phyloP scores from a whole-genome alignment of 352 stramenopile species.

The Phytophthora idaei region DNA sequence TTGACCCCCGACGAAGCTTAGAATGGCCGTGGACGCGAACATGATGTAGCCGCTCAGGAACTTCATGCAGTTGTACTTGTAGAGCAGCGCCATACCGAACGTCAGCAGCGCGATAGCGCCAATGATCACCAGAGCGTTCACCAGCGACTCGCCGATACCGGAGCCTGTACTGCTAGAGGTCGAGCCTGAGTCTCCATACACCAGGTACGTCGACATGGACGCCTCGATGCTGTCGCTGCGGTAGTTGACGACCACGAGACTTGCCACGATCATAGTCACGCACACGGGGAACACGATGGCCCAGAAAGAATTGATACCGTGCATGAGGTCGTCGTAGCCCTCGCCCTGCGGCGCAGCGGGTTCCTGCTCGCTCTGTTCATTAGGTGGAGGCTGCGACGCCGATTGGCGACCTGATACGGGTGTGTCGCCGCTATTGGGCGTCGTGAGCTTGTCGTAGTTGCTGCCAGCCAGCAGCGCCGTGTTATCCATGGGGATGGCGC shows the following conservation, averaged over 20 bases:
- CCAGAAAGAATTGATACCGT: slow-evolving; percentile 90
- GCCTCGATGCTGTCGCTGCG: slow-evolving; percentile 73
- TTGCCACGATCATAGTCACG: slow-evolving; percentile 83
- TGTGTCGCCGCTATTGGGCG: slow-evolving; percentile 46
- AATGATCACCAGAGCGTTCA: slow-evolving; percentile 92
- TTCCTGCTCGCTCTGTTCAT: slow-evolving; percentile 11
- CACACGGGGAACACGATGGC: slow-evolving; percentile 83
- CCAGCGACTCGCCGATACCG: slow-evolving; percentile 68
- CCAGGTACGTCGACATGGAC: slow-evolving; percentile 85
- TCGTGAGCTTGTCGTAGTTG: slow-evolving; percentile 71
- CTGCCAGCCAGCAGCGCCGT: slow-evolving; percentile 35
- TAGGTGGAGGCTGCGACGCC: slow-evolving; percentile 9
- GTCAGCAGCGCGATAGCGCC: slow-evolving; percentile 82
- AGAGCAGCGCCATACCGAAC: slow-evolving; percentile 90
- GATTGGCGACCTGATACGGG: slow-evolving; percentile 16
- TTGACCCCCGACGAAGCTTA: slow-evolving; percentile 88
- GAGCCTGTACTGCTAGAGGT: slow-evolving; percentile 19
- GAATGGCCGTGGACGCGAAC: slow-evolving; percentile 85
- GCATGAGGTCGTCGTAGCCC: slow-evolving; percentile 75
- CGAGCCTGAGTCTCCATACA: slow-evolving; percentile 72
- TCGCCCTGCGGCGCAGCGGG: slow-evolving; percentile 27
- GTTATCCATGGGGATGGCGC: slow-evolving; percentile 44
- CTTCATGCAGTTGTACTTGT: slow-evolving; percentile 90
- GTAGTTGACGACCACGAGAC: slow-evolving; percentile 87
- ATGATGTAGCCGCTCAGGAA: slow-evolving; percentile 89